phyloP scores from a whole-genome alignment of 192 early-diverging fungal species.

The Podila epicladia region DNA sequence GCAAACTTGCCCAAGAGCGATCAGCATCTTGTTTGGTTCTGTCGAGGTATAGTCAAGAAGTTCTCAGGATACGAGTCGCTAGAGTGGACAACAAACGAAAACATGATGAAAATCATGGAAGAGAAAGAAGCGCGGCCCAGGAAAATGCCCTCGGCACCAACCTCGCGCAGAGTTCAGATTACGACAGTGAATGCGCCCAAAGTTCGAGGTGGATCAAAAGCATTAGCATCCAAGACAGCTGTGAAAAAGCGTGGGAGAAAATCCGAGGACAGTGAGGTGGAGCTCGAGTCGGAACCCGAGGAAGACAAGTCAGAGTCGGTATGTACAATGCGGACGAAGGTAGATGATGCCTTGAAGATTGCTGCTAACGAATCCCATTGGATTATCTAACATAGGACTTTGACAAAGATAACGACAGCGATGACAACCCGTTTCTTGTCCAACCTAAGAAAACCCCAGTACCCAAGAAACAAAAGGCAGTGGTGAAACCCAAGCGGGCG shows the following conservation, averaged over 20 bases:
- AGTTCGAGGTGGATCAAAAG: not conserved
- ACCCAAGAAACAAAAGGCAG: not conserved
- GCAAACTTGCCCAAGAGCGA: not conserved
- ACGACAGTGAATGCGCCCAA: not conserved
- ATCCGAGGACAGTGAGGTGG: not conserved
- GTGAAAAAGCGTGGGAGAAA: not conserved
- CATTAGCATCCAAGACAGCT: not conserved
- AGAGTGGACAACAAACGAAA: conserved; percentile 28
- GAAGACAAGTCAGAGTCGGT: not conserved
- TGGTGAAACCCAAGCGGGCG: not conserved
- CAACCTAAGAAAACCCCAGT: not conserved
- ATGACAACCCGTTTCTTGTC: not conserved
- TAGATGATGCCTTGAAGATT: not conserved
- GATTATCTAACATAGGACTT: not conserved
- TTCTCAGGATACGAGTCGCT: conserved; percentile 28
- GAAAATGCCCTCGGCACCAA: not conserved
- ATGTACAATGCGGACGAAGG: not conserved
- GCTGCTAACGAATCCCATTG: not conserved
- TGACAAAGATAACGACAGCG: not conserved
- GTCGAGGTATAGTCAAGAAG: conserved; percentile 17
- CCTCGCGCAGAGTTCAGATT: not conserved
- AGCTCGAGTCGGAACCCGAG: not conserved
- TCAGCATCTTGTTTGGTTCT: conserved; percentile 14
- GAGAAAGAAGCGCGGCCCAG: conserved; percentile 23
- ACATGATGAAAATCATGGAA: conserved; percentile 35